Evolutionary conservation across 2,329 filamentous ascomycete genomes (phyloP).

Genomic region (Albifimbria verrucaria): DNA sequence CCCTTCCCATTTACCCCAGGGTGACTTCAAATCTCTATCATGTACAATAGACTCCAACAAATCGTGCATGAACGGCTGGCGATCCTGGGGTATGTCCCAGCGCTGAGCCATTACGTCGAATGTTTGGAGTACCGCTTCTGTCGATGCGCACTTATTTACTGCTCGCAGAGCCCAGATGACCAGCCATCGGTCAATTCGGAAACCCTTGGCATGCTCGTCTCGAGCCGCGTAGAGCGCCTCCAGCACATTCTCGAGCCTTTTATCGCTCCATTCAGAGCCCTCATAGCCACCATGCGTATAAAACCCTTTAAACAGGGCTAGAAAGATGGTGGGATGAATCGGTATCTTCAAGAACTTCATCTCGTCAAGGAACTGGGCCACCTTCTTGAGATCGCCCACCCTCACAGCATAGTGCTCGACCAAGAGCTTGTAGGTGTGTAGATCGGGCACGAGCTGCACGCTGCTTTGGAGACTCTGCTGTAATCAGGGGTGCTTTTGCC

Average conservation of each 20-base stretch:
- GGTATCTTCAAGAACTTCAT: slow-evolving; percentile 70
- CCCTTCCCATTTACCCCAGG: slow-evolving; percentile 19
- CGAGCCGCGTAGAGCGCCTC: slow-evolving; percentile 57
- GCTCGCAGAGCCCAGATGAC: slow-evolving; percentile 60
- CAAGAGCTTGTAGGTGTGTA: slow-evolving; percentile 76
- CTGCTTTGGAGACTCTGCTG: slow-evolving; percentile 53
- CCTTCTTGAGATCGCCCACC: slow-evolving; percentile 67
- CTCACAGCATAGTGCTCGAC: slow-evolving; percentile 69
- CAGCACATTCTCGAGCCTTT: slow-evolving; percentile 67
- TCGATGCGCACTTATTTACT: slow-evolving; percentile 57
- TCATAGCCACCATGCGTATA: slow-evolving; percentile 62
- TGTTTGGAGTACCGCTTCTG: slow-evolving; percentile 48
- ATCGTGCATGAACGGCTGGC: slow-evolving; percentile 43
- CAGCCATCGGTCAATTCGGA: slow-evolving; percentile 59
- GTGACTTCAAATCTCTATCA: slow-evolving; percentile 26
- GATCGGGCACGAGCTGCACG: slow-evolving; percentile 67
- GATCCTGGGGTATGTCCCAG: slow-evolving; percentile 41
- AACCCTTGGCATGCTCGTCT: slow-evolving; percentile 40
- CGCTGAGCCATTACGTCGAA: slow-evolving; percentile 48
- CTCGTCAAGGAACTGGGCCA: slow-evolving; percentile 71
- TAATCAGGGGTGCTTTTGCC: slow-evolving; percentile 55
- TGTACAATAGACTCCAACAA: slow-evolving; percentile 41
- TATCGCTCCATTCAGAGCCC: slow-evolving; percentile 67
- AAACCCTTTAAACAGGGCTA: slow-evolving; percentile 82
- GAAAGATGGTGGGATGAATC: slow-evolving; percentile 72